Base-by-base conservation (phyloP, 179 eudicot genomes). In the Actinidia arguta region DNA sequence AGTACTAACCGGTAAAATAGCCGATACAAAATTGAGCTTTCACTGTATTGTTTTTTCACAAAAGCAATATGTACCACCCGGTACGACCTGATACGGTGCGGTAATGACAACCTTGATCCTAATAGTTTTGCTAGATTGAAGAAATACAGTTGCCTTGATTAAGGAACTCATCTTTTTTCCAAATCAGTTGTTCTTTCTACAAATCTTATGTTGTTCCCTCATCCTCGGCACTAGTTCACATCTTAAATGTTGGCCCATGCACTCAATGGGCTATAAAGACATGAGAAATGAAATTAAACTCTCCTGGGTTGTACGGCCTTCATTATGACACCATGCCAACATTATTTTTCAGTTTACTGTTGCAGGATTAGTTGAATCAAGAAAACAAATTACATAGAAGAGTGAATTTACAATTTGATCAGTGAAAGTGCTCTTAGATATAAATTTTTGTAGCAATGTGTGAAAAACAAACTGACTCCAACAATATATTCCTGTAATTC, bases 201-300 rank as follows among this genome's bases (percentile, higher is more conserved):
- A 36, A 36, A 10, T 75, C 51, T 56, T 31, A 52, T 20, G 7
- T 74, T 52, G 61, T 56, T 74, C 44, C 76, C 78, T 52, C 12
- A 52, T 61, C 77, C 77, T 52, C 20, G 59, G 44, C 18, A n/a
- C 78, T 27, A 74, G 9, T 74, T 74, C 62, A 20, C 10, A 12
- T 56, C 25, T n/a, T n/a, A 75, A 17, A 62, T 76, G 0, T 14
- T 76, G 78, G 48, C 12, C 52, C 67, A 58, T 76, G 44, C 59
- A 11, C 79, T 55, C 36, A 14, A 48, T 31, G 78, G 31, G 63
- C 17, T 75, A 75, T 54, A 75, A 75, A 4, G 10, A 20, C 3
- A 44, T 75, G 31, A 51, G 39, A 16, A 31, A 17, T 52, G 18
- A 52, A 31, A 31, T 8, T 36, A 39, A 31, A 22, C 50, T 77